Evolutionary conservation across 2,329 filamentous ascomycete genomes (phyloP).

Genomic region (Penicillium freii): DNA sequence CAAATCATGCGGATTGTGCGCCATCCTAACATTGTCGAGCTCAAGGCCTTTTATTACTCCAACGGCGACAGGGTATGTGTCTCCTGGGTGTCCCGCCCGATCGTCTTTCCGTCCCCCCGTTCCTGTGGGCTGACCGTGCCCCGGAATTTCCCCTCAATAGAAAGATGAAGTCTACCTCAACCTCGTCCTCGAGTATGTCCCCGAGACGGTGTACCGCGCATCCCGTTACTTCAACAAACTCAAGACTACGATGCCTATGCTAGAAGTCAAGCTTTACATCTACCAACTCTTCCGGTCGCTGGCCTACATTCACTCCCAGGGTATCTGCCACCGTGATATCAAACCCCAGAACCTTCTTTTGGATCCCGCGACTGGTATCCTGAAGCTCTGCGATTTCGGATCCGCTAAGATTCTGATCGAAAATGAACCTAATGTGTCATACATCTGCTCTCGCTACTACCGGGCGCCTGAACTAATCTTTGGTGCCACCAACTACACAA

Average conservation of each 20-base stretch:
- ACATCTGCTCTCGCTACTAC: slow-evolving; percentile 99
- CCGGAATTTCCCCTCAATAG: slow-evolving; percentile 44
- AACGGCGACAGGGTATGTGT: slow-evolving; percentile 88
- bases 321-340: slow-evolving; percentile 98
- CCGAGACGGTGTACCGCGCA: slow-evolving; percentile 96
- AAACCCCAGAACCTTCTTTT: slow-evolving; percentile 97
- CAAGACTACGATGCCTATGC: slow-evolving; percentile 98
- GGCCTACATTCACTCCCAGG: slow-evolving; percentile 98
- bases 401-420: slow-evolving; percentile 98
- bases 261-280: slow-evolving; percentile 99
- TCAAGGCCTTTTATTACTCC: slow-evolving; percentile 99
- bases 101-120: slow-evolving; percentile 1
- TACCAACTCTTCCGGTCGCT: slow-evolving; percentile 98
- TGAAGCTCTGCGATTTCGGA: slow-evolving; percentile 98
- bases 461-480: slow-evolving; percentile 97
- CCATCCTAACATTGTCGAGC: slow-evolving; percentile 96
- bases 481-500: slow-evolving; percentile 98
- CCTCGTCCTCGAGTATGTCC: slow-evolving; percentile 95
- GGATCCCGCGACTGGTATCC: slow-evolving; percentile 82
- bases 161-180: slow-evolving; percentile 99
- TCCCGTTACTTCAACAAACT: slow-evolving; percentile 99
- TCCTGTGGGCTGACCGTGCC: slow-evolving; percentile 5
- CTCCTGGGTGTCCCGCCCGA: slow-evolving; percentile 5
- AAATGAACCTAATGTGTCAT: slow-evolving; percentile 98
- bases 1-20: slow-evolving; percentile 99